Conservation (phyloP, 1,284 basidiomycete species). For the Puccinia novopanici region DNA sequence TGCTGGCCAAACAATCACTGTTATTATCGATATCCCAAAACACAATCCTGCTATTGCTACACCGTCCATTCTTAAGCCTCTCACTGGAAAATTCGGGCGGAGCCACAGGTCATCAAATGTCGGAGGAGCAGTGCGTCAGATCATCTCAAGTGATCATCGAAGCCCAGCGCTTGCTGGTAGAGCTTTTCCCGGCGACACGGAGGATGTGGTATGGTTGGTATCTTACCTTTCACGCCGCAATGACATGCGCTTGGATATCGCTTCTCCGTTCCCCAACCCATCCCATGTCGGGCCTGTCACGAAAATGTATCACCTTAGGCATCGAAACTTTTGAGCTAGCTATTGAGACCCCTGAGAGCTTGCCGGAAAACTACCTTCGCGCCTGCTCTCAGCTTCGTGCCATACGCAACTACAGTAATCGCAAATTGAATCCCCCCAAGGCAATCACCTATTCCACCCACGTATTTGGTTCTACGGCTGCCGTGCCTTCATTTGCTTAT, state of each 20-base stretch:
- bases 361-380: constrained; percentile 29
- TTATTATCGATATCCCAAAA: constrained; percentile 40
- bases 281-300: constrained; percentile 13
- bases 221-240: constrained; percentile 43
- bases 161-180: constrained; percentile 32
- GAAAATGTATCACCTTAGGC: constrained; percentile 26
- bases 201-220: constrained; percentile 50
- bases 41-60: constrained; percentile 33
- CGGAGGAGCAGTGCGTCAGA: constrained; percentile 35
- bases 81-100: background rate
- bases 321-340: constrained; percentile 40
- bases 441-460: constrained; percentile 22
- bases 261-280: constrained; percentile 17
- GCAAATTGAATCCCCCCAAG: constrained; percentile 29
- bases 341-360: background rate
- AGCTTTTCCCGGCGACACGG: constrained; percentile 35
- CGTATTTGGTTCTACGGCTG: background rate
- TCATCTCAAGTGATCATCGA: constrained; percentile 47
- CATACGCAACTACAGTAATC: constrained; percentile 35
- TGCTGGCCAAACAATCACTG: constrained; percentile 42
- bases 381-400: constrained; percentile 36
- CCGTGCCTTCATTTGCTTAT: constrained; percentile 4
- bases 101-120: constrained; percentile 11
- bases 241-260: constrained; percentile 48
- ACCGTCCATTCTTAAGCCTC: constrained; percentile 39